A percentile compares a stretch with the other conserved stretches of the same genome.
These are phyloP conservation scores for Yamadazyma olivae DNA, from an alignment of 805 yeast genomes.

Conservation along the genomic window DNA sequence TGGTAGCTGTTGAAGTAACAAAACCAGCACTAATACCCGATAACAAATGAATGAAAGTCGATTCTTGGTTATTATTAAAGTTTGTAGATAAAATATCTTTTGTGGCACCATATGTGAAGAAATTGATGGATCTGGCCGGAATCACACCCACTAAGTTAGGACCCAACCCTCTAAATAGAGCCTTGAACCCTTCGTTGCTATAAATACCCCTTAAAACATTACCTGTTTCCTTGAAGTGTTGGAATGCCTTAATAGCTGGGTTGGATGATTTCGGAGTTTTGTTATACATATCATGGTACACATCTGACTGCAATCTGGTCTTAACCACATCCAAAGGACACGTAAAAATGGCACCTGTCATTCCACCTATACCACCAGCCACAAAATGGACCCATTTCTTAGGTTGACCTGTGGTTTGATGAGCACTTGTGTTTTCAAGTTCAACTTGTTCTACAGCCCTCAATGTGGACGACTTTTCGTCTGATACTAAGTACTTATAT, in stretches of 20 bases:
- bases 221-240: constrained; percentile 82
- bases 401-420: constrained; percentile 1
- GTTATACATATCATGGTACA: constrained; percentile 59
- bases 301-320: constrained; percentile 90
- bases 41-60: constrained; percentile 77
- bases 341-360: constrained; percentile 94
- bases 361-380: constrained; percentile 95
- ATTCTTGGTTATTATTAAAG: constrained; percentile 73
- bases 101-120: constrained; percentile 93
- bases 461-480: constrained; percentile 61
- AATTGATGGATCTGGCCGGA: constrained; percentile 96
- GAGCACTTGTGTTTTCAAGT: not conserved
- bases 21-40: constrained; percentile 92
- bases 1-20: constrained; percentile 92
- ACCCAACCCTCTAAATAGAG: constrained; percentile 91
- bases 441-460: constrained; percentile 22
- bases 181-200: constrained; percentile 73
- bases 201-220: constrained; percentile 68
- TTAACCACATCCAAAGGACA: constrained; percentile 96
- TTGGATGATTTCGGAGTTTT: constrained; percentile 38
- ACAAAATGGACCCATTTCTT: constrained; percentile 68
- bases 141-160: constrained; percentile 97
- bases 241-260: constrained; percentile 45
- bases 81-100: constrained; percentile 68
- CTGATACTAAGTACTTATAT: constrained; percentile 61